These are phyloP conservation scores for Penicillium verhagenii DNA, from an alignment of 495 filamentous ascomycete genomes.

Conservation along the genomic window DNA sequence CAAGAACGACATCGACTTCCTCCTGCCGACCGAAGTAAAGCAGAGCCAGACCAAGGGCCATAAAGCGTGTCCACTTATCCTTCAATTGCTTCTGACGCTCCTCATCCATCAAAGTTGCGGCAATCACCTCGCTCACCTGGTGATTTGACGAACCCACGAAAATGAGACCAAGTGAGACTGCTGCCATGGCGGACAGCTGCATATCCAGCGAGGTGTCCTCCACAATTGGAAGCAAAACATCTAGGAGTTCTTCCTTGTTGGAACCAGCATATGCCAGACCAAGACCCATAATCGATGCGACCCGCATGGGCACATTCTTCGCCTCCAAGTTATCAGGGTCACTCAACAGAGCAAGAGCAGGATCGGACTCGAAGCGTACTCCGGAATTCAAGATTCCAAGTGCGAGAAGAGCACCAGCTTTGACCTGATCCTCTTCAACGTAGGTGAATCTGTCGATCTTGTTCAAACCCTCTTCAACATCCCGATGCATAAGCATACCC, in stretches of 20 bases:
- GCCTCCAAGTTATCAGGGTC: constrained; percentile 72
- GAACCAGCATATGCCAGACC: constrained; percentile 92
- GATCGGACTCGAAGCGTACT: constrained; percentile 81
- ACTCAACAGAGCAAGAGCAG: constrained; percentile 79
- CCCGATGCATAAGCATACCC: constrained; percentile 86
- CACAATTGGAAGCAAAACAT: constrained; percentile 81
- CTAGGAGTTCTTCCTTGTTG: constrained; percentile 78
- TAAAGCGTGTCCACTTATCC: constrained; percentile 96
- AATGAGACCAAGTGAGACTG: constrained; percentile 83
- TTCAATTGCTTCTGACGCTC: constrained; percentile 84
- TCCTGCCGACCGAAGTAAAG: constrained; percentile 96
- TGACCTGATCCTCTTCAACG: constrained; percentile 75
- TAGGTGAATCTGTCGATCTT: constrained; percentile 94
- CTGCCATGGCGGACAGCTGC: constrained; percentile 95
- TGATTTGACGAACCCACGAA: constrained; percentile 91
- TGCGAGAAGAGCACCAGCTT: constrained; percentile 84
- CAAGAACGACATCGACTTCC: constrained; percentile 91
- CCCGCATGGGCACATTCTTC: constrained; percentile 71
- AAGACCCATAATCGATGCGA: constrained; percentile 91
- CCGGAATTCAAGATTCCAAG: constrained; percentile 94
- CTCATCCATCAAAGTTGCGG: constrained; percentile 87
- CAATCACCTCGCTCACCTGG: constrained; percentile 82
- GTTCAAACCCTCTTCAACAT: constrained; percentile 83
- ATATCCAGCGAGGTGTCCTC: constrained; percentile 78
- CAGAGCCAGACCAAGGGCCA: constrained; percentile 89